Evolutionary conservation across 2,329 filamentous ascomycete genomes (phyloP).

Genomic region (Ophiostoma tasmaniense): DNA sequence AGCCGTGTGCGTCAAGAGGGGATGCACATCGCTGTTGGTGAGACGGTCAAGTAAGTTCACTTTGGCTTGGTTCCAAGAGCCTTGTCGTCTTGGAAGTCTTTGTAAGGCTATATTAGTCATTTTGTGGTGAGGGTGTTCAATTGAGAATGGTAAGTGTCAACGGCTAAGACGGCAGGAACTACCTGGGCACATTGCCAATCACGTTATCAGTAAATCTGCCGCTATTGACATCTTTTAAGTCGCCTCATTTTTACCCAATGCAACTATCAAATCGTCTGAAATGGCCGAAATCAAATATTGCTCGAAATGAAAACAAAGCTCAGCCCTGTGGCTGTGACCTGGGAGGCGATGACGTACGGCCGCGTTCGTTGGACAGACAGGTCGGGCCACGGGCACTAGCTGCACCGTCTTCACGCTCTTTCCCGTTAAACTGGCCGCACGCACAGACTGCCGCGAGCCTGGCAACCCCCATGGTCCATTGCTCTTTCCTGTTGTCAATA

Average conservation of each 20-base stretch:
- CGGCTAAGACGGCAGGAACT: neutral
- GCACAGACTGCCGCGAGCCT: neutral
- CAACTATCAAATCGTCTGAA: neutral
- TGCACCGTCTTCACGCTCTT: neutral
- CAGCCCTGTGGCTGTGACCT: constrained; percentile 17
- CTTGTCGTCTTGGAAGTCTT: neutral
- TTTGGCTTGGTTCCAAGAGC: neutral
- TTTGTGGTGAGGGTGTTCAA: no score
- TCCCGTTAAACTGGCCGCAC: neutral
- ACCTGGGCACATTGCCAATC: neutral
- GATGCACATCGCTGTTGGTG: neutral
- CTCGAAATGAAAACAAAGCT: neutral
- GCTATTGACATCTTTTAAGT: neutral
- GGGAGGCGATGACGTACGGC: constrained; percentile 16
- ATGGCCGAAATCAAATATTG: neutral
- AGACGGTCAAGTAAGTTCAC: neutral
- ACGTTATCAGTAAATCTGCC: neutral
- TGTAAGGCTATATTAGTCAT: neutral
- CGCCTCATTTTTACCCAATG: neutral
- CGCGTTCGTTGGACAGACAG: neutral
- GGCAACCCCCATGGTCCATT: neutral
- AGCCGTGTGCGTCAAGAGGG: neutral
- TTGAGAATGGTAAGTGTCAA: neutral
- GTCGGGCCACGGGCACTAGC: neutral
- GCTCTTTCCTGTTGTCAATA: neutral